phyloP scores from a whole-genome alignment of 129 eudicot genomes.

The Chrysanthemum lavandulifolium region DNA sequence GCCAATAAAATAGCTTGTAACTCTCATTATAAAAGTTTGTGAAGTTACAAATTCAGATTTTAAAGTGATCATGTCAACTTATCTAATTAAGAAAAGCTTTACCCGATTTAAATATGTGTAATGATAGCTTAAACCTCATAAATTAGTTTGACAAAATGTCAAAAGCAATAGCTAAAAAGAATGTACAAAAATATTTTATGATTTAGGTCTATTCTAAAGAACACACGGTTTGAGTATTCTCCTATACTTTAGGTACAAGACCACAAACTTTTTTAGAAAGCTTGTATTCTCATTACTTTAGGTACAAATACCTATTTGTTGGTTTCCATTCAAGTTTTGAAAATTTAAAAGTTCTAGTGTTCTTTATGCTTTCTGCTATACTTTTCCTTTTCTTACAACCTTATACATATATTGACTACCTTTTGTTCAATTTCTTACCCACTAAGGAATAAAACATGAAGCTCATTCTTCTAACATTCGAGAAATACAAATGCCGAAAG shows the following conservation, averaged over 20 bases:
- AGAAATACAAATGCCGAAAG: background rate
- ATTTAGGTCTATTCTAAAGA: background rate
- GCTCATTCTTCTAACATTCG: background rate
- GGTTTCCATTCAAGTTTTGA: constrained; percentile 11
- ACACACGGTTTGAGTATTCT: constrained; percentile 1
- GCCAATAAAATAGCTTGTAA: too few relatives aligned
- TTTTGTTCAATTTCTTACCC: constrained; percentile 20
- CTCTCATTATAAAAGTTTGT: too few relatives aligned
- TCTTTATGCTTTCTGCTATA: background rate
- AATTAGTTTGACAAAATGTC: background rate
- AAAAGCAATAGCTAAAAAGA: too few relatives aligned
- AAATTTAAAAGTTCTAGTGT: background rate
- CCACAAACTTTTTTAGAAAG: constrained; percentile 7
- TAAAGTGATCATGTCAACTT: too few relatives aligned
- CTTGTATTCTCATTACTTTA: constrained; percentile 20
- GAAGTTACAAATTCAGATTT: too few relatives aligned
- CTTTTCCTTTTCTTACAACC: background rate
- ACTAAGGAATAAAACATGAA: constrained; percentile 19
- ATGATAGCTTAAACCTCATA: too few relatives aligned
- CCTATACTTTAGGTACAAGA: background rate
- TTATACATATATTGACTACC: constrained; percentile 11
- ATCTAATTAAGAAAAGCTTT: too few relatives aligned
- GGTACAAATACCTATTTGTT: background rate
- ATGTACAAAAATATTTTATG: too few relatives aligned
- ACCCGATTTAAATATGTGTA: too few relatives aligned